These are phyloP conservation scores for Diutina sp. DNA, from an alignment of 1,139 yeast genomes.

Conservation along the genomic window DNA sequence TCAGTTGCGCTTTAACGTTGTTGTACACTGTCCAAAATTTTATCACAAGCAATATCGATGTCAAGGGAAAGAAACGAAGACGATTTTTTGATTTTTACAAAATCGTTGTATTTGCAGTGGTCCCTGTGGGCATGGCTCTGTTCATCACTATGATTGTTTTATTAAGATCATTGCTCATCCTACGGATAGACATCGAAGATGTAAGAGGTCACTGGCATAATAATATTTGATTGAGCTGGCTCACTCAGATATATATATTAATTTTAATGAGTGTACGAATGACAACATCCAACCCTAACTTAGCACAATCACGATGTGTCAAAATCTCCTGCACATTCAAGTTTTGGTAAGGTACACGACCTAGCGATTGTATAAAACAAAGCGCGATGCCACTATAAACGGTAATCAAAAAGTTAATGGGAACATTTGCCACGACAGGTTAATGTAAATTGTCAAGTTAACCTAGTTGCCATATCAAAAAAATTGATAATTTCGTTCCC, in stretches of 20 bases:
- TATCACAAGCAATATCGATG: slow-evolving; percentile 71
- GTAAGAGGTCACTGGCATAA: background rate
- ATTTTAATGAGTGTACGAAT: background rate
- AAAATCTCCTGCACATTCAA: background rate
- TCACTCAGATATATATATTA: background rate
- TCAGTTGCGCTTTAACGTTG: slow-evolving; percentile 74
- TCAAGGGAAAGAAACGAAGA: slow-evolving; percentile 29
- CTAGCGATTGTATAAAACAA: slow-evolving; percentile 5
- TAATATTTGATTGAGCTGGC: background rate
- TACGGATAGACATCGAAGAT: slow-evolving; percentile 48
- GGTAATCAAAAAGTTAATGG: slow-evolving; percentile 48
- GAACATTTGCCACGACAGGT: slow-evolving; percentile 63
- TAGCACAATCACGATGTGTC: background rate
- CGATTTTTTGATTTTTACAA: slow-evolving; percentile 72
- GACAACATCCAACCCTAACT: background rate
- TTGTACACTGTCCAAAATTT: slow-evolving; percentile 80
- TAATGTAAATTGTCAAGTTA: slow-evolving; percentile 49
- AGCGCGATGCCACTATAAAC: slow-evolving; percentile 8
- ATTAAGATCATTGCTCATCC: slow-evolving; percentile 58
- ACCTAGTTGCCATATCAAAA: slow-evolving; percentile 48
- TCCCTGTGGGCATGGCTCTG: slow-evolving; percentile 92
- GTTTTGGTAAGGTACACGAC: background rate
- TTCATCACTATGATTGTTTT: slow-evolving; percentile 84
- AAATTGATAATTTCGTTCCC: slow-evolving; percentile 28
- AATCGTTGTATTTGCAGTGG: slow-evolving; percentile 90